These are phyloP conservation scores for Castanopsis chinensis DNA, from an alignment of 306 rosid species.

Conservation along the genomic window DNA sequence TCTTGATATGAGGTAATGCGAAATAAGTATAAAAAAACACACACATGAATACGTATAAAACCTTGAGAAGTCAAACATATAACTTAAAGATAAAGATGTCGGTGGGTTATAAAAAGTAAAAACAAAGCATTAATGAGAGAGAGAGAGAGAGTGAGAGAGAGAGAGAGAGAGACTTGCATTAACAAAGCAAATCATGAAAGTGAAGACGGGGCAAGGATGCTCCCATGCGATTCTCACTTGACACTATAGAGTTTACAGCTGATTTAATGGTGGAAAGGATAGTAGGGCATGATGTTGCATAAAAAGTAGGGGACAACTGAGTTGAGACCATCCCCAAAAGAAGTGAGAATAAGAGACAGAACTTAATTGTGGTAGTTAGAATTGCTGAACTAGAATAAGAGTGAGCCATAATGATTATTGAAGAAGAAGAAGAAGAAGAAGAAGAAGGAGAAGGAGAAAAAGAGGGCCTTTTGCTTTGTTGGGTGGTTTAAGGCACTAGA, in stretches of 20 bases:
- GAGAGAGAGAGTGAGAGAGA: neutral
- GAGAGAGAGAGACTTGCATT: slow-evolving; percentile 67
- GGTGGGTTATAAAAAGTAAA: too few relatives aligned
- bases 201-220: slow-evolving; percentile 85
- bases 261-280: slow-evolving; percentile 53
- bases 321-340: slow-evolving; percentile 40
- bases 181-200: slow-evolving; percentile 85
- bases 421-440: neutral
- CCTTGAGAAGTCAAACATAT: too few relatives aligned
- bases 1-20: neutral
- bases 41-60: too few relatives aligned
- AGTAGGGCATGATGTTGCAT: slow-evolving; percentile 44
- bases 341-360: slow-evolving; percentile 17
- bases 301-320: slow-evolving; percentile 53
- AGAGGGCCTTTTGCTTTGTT: neutral
- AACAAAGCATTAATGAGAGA: too few relatives aligned
- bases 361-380: neutral
- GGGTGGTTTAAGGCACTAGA: neutral
- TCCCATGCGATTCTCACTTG: slow-evolving; percentile 70
- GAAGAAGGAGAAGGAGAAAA: neutral
- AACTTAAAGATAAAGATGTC: too few relatives aligned
- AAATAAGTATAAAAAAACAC: neutral
- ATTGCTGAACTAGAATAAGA: neutral
- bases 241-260: slow-evolving; percentile 38
- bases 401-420: slow-evolving; percentile 14